Evolutionary conservation across 2,329 filamentous ascomycete species (phyloP), one percentile per base, ranked within the genome.

Genomic region (Xenosphaeropsis pyriputrescens): DNA sequence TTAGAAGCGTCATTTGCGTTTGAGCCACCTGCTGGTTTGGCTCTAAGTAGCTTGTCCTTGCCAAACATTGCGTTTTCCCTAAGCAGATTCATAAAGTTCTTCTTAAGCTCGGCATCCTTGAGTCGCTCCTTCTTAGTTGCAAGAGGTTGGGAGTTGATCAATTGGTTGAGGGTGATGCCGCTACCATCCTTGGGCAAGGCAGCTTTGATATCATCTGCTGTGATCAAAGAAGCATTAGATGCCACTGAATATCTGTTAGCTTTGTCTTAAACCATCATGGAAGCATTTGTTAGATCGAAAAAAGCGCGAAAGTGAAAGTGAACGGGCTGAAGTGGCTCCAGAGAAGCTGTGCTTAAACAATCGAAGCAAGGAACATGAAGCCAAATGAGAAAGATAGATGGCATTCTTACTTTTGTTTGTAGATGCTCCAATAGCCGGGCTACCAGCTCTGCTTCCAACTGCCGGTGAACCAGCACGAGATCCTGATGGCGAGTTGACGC

Each of bases 391-490:
- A 12, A 32, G n/a, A 32, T 32, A 32, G 17, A 5, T 16, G 4
- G 4, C 31, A 12, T 16, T 13, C 33, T 18, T 35, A 35, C 33
- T 22, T 35, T 35, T 26, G 22, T 32, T 32, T 32, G 30, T 14
- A 32, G 30, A 32, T 37, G 15, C 39, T 41, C 38, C 44, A 36
- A 38, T 38, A 38, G 41, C 45, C 29, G 53, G 53, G 36, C 52
- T 56, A 2, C 51, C 51, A 37, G 50, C 48, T 44, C 51, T 52
- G 36, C 52, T 56, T 40, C 43, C 49, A 37, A 40, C 44, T 41
- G 38, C 40, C 49, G 74, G 79, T 50, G 77, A 83, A 19, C 68
- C 68, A 37, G 72, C 69, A 42, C 78, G 65, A 7, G 75, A 82
- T 13, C 64, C 72, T 6, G 61, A 60, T 5, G 75, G 74, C 5